Evolutionary conservation across 78 protist genomes (phyloP).

Genomic region (Anaeramoeba flamelloides): DNA sequence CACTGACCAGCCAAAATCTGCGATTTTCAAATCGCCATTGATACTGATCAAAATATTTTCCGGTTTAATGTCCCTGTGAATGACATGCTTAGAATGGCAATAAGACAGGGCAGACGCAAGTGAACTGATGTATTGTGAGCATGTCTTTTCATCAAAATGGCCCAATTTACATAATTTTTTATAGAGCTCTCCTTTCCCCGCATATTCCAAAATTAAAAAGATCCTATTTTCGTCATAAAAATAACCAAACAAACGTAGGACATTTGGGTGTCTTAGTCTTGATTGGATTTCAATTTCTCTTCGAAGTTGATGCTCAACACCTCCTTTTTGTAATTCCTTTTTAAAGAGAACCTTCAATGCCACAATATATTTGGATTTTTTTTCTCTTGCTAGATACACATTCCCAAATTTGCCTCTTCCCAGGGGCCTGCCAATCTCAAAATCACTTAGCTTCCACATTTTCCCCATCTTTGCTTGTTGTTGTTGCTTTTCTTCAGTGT

Average conservation of each 20-base stretch:
- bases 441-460: constrained; percentile 1
- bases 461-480: too few relatives aligned
- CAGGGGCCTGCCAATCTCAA: neutral
- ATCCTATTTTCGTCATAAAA: constrained; percentile 73
- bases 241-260: constrained; percentile 77
- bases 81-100: constrained; percentile 62
- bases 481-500: too few relatives aligned
- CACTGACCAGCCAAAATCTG: constrained; percentile 92
- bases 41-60: neutral
- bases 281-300: constrained; percentile 4
- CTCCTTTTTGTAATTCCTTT: neutral
- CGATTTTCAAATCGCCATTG: constrained; percentile 71
- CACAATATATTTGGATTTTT: constrained; percentile 1
- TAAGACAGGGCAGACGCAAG: constrained; percentile 48
- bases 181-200: constrained; percentile 79
- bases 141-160: constrained; percentile 29
- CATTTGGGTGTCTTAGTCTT: constrained; percentile 43
- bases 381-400: neutral
- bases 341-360: constrained; percentile 3
- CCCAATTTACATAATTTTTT: constrained; percentile 35
- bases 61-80: constrained; percentile 94
- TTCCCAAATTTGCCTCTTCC: constrained; percentile 6
- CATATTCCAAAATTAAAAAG: constrained; percentile 80
- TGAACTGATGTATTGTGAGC: constrained; percentile 53
- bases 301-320: neutral